A percentile compares a stretch with the other conserved stretches of the same genome.
phyloP scores from a whole-genome alignment of 1,284 basidiomycete species.

The Sporisorium sorghi region DNA sequence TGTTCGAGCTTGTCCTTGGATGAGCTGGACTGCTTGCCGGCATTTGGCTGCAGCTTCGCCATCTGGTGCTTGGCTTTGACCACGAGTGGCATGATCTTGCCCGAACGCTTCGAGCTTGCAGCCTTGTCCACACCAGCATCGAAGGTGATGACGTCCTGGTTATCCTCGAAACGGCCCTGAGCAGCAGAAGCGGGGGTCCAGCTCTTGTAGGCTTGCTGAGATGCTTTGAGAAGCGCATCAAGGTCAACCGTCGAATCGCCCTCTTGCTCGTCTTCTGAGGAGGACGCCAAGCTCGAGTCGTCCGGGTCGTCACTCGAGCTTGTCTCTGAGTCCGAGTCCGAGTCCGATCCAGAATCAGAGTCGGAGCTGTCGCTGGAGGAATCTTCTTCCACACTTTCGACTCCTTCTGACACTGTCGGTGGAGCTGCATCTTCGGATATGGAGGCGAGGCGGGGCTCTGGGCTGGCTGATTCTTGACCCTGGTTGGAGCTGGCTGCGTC shows the following conservation, averaged over 20 bases:
- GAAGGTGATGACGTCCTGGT: constrained; percentile 52
- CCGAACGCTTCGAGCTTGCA: constrained; percentile 15
- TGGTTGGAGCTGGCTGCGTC: constrained; percentile 1
- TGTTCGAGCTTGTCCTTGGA: constrained; percentile 40
- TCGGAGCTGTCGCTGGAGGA: constrained; percentile 21
- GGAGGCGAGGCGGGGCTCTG: constrained; percentile 17
- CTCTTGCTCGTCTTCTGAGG: constrained; percentile 29
- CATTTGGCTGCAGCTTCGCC: constrained; percentile 19
- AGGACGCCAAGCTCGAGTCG: constrained; percentile 30
- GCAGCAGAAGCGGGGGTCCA: constrained; percentile 10
- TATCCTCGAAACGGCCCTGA: constrained; percentile 37
- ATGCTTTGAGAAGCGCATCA: constrained; percentile 45
- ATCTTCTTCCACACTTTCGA: background rate
- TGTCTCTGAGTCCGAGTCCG: constrained; percentile 17
- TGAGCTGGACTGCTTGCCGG: constrained; percentile 3
- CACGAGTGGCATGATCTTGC: constrained; percentile 37
- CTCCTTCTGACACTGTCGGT: background rate
- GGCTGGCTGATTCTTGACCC: constrained; percentile 4
- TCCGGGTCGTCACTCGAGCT: constrained; percentile 17
- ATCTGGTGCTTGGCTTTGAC: constrained; percentile 45
- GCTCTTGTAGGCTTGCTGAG: constrained; percentile 43
- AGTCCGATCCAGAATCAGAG: constrained; percentile 7
- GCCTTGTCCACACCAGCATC: constrained; percentile 14
- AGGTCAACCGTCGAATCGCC: constrained; percentile 23
- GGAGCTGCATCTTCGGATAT: constrained; percentile 20